phyloP scores from a whole-genome alignment of 2,329 filamentous ascomycete genomes.

The Fusarium longipes region DNA sequence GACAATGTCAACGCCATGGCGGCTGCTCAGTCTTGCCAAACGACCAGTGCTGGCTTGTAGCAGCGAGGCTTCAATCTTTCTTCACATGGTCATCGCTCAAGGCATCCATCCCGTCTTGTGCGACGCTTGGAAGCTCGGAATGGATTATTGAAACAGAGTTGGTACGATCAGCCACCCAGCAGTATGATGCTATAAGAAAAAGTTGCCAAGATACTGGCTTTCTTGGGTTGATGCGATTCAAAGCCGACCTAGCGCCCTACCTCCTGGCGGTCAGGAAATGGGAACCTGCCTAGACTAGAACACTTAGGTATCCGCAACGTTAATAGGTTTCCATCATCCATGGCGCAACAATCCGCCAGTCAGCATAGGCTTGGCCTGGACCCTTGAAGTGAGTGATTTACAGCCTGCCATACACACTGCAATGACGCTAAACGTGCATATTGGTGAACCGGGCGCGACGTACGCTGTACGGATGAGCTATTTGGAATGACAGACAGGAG shows the following conservation, averaged over 20 bases:
- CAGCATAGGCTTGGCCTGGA: slow-evolving; percentile 33
- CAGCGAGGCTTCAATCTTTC: not conserved
- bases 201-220: slow-evolving; percentile 1
- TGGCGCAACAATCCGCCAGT: slow-evolving; percentile 18
- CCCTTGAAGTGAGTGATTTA: slow-evolving; percentile 33
- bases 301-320: no score
- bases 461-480: slow-evolving; percentile 6
- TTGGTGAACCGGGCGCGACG: slow-evolving; percentile 6
- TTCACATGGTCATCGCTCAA: not conserved
- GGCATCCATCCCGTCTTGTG: not conserved
- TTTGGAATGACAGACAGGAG: slow-evolving; percentile 6
- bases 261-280: slow-evolving; percentile 30
- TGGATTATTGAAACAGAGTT: slow-evolving; percentile 6
- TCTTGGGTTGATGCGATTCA: slow-evolving; percentile 1
- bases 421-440: slow-evolving; percentile 13
- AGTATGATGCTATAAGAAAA: not conserved
- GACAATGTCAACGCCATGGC: slow-evolving; percentile 29
- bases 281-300: not conserved
- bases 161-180: slow-evolving; percentile 11
- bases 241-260: slow-evolving; percentile 7
- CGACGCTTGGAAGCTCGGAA: not conserved
- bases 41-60: slow-evolving; percentile 4
- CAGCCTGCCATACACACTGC: slow-evolving; percentile 6
- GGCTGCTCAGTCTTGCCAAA: slow-evolving; percentile 39
- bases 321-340: no score